Base-by-base conservation (phyloP, 2,329 filamentous ascomycete species). In the Ophiocordyceps polyrhachis-furcata region DNA sequence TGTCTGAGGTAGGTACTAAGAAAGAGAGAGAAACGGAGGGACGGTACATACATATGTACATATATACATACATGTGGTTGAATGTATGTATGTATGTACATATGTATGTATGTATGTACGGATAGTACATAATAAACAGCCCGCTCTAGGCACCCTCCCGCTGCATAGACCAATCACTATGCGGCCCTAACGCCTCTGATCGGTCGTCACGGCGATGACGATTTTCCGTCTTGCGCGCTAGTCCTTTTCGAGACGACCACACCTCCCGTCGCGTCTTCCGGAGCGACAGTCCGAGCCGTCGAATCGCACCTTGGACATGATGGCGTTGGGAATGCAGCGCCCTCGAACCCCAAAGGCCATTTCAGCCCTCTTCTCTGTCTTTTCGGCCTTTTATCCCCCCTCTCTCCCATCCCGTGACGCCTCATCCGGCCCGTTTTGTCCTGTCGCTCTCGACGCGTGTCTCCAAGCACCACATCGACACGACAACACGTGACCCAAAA, bases 181-280 rank as follows among this genome's bases (percentile, higher is more conserved):
- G 9, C 44, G 53, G 47, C 32, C 45, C 15, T 31, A 47, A 49
- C 54, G 44, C 41, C 46, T 47, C 41, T 20, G 19, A 41, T 17
- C 49, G 49, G 58, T 62, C 57, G 59, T 61, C 59, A 51, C 50
- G 55, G 58, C 51, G 53, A 62, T 59, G 55, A 55, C 53, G 52
- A 52, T 53, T 52, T 53, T 49, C 47, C 45, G 49, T 43, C 40
- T 31, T n/a, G 15, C 4, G 19, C 42, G 46, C 50, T 51, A 51
- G 46, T 40, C 49, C 44, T 28, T 4, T 32, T 45, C 13, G 8
- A 44, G 49, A 13, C 28, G 13, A 2, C 8, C 14, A 19, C 14
- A 32, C 20, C 32, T n/a, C n/a, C 43, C 41, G 47, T 47, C 50
- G 50, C 50, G 50, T 51, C 50, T 51, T 49, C 49, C 7, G 13